Evolutionary conservation across 495 filamentous ascomycete species (phyloP), one percentile per base, ranked within the genome.

Genomic region (Platismatia glauca): DNA sequence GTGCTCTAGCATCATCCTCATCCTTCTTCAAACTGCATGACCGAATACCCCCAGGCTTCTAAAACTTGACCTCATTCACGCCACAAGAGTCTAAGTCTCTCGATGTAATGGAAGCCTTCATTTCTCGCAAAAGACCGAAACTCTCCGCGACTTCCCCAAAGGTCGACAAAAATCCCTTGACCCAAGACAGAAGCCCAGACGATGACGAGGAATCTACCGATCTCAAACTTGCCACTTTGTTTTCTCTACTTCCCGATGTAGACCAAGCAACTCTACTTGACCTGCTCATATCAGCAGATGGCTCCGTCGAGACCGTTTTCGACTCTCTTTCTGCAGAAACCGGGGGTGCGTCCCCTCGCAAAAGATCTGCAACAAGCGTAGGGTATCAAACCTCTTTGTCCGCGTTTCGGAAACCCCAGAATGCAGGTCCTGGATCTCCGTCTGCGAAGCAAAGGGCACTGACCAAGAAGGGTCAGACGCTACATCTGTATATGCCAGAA

Each of bases 151-250:
- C 65, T 41, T 7, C n/a, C 16, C 4, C n/a, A 24, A 16, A 34
- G n/a, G 16, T 3, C 0, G 22, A 18, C 55, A 20, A 9, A 4
- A 1, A 38, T n/a, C 33, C 24, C 5, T 24, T 16, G 4, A 5
- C 33, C 34, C 41, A 48, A 37, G 20, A 16, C 27, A 11, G 24
- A 27, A 55, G 43, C 39, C 15, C 31, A 4, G n/a, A n/a, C 16
- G 57, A 55, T 60, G 67, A 83, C 9, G 83, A 90, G 20, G 88
- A 92, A 24, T 86, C 89, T 6, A 97, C 93, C 0, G 93, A 97
- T 68, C 74, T 94, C 65, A 97, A 96, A 69, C 74, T 97, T 4
- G 91, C 91, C 3, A 80, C 91, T 1, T 79, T 97, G 8, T 78
- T 85, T 2, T 97, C 94, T 0, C 80, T 97, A 3, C 80, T 89